Evolutionary conservation across 768 basidiomycete genomes (phyloP).

Genomic region (Trametes punicea): DNA sequence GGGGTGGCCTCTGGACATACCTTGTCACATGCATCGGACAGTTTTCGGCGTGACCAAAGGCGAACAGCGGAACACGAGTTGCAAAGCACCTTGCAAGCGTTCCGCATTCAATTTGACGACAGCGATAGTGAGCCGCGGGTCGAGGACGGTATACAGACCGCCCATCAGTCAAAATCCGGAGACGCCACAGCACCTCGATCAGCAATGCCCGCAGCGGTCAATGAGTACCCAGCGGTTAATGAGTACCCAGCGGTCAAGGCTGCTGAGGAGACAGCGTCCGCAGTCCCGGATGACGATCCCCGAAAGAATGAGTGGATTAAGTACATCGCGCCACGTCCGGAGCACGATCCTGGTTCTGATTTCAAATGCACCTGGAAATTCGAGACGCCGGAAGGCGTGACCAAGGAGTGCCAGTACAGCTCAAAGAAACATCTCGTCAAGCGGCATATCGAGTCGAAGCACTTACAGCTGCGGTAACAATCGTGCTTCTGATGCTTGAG

Average conservation of each 20-base stretch:
- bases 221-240: background rate
- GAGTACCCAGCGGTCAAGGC: background rate
- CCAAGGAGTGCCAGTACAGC: conserved; percentile 36
- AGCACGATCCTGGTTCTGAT: background rate
- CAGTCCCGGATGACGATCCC: conserved; percentile 1
- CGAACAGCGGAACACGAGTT: background rate
- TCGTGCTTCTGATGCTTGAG: conserved; percentile 27
- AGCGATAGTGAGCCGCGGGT: conserved; percentile 1
- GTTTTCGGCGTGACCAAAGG: no score
- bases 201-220: conserved; percentile 1
- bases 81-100: background rate
- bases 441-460: conserved; percentile 62
- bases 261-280: conserved; percentile 6
- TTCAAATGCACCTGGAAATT: conserved; percentile 12
- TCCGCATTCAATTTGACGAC: conserved; percentile 8
- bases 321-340: background rate
- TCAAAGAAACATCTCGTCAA: conserved; percentile 66
- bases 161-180: conserved; percentile 12
- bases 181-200: background rate
- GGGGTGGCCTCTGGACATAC: no score
- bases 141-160: background rate
- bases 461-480: conserved; percentile 58
- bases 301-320: background rate
- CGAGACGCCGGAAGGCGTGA: background rate
- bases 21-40: no score